phyloP scores from a whole-genome alignment of 345 rosid species.

The Ceriops zippeliana region DNA sequence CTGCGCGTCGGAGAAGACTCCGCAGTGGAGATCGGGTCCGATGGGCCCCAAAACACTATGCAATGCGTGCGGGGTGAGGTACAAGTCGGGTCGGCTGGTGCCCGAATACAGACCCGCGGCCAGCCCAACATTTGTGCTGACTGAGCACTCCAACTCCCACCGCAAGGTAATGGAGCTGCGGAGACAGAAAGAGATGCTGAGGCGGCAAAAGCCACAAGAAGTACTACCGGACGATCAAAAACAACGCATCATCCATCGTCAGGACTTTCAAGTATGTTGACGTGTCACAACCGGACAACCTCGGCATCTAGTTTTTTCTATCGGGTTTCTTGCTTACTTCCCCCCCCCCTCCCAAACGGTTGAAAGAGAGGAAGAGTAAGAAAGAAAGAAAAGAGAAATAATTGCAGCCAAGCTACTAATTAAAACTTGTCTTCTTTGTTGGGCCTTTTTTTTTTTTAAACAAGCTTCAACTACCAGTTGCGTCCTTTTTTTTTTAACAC shows the following conservation, averaged over 20 bases:
- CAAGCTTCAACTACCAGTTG: constrained; percentile 15
- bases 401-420: background rate
- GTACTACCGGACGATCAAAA: constrained; percentile 19
- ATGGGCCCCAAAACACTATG: constrained; percentile 75
- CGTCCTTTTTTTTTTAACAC: background rate
- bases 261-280: constrained; percentile 47
- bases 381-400: background rate
- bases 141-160: constrained; percentile 82
- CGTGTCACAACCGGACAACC: constrained; percentile 13
- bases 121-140: constrained; percentile 70
- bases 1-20: constrained; percentile 81
- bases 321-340: no score
- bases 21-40: constrained; percentile 87
- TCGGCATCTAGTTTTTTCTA: no score
- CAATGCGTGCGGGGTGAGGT: constrained; percentile 80
- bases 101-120: constrained; percentile 85
- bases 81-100: constrained; percentile 71
- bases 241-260: constrained; percentile 26
- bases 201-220: constrained; percentile 27
- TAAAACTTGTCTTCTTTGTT: background rate
- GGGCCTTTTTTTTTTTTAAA: background rate
- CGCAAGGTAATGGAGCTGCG: constrained; percentile 82
- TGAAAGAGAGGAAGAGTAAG: background rate
- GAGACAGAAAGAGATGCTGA: constrained; percentile 55
- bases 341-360: background rate